Conservation (phyloP, 1,139 yeast species). For the Yamadazyma diddensiae region DNA sequence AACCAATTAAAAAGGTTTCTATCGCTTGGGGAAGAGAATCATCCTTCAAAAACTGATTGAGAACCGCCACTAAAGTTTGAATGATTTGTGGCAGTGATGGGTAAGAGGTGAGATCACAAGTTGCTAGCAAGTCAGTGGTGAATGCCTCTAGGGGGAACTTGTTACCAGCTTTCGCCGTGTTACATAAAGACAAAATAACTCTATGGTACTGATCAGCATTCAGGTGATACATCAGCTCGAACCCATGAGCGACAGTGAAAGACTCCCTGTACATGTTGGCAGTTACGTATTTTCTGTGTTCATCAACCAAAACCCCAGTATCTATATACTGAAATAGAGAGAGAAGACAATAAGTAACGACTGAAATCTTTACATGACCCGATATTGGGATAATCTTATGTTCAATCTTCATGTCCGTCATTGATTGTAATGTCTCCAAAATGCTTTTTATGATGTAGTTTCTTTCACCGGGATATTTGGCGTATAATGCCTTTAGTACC, state of each 20-base stretch:
- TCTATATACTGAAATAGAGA: constrained; percentile 4
- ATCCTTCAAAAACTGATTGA: background rate
- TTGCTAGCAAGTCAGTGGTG: constrained; percentile 1
- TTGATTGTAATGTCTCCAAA: background rate
- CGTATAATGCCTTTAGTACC: constrained; percentile 1
- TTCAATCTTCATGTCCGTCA: background rate
- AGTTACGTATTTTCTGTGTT: constrained; percentile 1
- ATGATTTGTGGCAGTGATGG: constrained; percentile 1
- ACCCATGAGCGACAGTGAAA: background rate
- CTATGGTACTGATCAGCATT: background rate
- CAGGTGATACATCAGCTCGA: constrained; percentile 1
- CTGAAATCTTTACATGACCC: background rate
- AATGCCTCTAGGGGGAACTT: constrained; percentile 5
- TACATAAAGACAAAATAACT: constrained; percentile 1
- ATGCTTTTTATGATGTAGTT: constrained; percentile 2
- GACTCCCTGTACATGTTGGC: constrained; percentile 1
- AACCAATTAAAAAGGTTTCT: constrained; percentile 5
- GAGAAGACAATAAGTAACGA: constrained; percentile 1
- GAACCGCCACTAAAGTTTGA: background rate
- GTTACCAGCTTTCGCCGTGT: constrained; percentile 4
- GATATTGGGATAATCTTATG: background rate
- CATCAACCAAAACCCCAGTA: background rate
- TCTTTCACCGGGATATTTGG: constrained; percentile 4
- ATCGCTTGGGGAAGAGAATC: constrained; percentile 1
- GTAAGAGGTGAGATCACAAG: background rate